Evolutionary conservation across 176 grass and related monocot genomes (phyloP).

Genomic region (Eleusine indica): DNA sequence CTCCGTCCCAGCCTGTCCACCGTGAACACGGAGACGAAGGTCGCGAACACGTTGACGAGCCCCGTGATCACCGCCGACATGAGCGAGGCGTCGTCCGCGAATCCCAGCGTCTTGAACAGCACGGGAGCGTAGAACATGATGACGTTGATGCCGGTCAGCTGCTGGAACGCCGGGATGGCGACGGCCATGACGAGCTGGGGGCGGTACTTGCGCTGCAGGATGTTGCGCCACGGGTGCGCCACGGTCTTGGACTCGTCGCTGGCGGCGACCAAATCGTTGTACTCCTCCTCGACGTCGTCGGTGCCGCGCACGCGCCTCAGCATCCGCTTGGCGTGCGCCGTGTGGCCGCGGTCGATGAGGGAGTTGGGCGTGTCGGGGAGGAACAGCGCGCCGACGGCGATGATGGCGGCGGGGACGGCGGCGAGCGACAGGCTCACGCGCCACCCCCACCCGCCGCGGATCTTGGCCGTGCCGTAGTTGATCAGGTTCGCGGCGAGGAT

Average conservation of each 20-base stretch:
- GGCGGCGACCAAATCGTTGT: constrained; percentile 71
- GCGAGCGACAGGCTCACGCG: constrained; percentile 84
- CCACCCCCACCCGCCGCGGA: constrained; percentile 83
- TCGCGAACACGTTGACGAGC: constrained; percentile 86
- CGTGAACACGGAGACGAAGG: constrained; percentile 65
- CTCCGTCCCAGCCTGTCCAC: constrained; percentile 72
- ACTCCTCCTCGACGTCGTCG: constrained; percentile 78
- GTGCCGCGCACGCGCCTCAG: constrained; percentile 87
- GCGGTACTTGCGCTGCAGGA: constrained; percentile 58
- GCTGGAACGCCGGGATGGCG: constrained; percentile 71
- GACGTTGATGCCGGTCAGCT: constrained; percentile 66
- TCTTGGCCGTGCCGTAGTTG: constrained; percentile 89
- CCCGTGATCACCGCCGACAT: constrained; percentile 90
- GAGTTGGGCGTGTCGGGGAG: constrained; percentile 96
- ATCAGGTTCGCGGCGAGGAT: constrained; percentile 83
- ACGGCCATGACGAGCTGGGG: constrained; percentile 80
- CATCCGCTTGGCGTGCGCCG: constrained; percentile 61
- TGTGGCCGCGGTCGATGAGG: constrained; percentile 77
- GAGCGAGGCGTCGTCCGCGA: constrained; percentile 72
- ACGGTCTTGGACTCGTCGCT: constrained; percentile 80
- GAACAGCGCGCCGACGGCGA: constrained; percentile 83
- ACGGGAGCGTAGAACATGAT: constrained; percentile 61
- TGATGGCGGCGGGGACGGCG: constrained; percentile 79
- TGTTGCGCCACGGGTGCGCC: constrained; percentile 72
- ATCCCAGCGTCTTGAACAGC: constrained; percentile 85